phyloP scores from a whole-genome alignment of 768 basidiomycete genomes.

The Xerocomellus dryophilus region DNA sequence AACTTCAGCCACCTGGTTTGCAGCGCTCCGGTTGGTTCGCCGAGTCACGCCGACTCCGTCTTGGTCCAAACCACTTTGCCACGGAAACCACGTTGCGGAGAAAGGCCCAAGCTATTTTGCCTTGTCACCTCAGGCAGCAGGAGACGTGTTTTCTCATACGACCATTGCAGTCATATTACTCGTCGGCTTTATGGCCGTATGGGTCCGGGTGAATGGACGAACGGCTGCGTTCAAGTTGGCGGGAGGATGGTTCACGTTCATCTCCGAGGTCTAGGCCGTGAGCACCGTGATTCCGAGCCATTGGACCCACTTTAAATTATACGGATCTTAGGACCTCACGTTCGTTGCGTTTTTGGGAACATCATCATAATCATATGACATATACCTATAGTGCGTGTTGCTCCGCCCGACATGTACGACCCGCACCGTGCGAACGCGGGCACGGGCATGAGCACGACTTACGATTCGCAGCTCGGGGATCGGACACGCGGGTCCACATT shows the following conservation, averaged over 20 bases:
- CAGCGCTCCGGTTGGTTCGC: no score
- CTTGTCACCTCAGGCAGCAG: no score
- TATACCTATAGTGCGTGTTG: no score
- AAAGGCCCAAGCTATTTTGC: no score
- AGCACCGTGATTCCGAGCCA: not conserved
- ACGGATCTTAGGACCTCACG: not conserved
- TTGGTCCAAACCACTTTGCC: no score
- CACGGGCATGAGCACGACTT: not conserved
- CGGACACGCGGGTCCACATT: not conserved
- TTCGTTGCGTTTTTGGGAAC: not conserved
- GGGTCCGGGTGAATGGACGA: no score
- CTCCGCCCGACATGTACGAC: not conserved
- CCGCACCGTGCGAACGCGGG: not conserved
- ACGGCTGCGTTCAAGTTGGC: not conserved
- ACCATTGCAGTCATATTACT: no score
- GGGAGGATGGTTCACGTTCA: constrained; percentile 8
- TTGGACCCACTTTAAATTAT: not conserved
- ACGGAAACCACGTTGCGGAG: no score
- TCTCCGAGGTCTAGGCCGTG: constrained; percentile 10
- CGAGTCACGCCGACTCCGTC: no score
- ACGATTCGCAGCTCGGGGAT: not conserved
- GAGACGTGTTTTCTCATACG: no score
- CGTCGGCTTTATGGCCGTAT: no score
- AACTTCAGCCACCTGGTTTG: no score
- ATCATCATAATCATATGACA: not conserved